Evolutionary conservation across 1,284 basidiomycete genomes (phyloP).

Genomic region (Irpex rosettiformis): DNA sequence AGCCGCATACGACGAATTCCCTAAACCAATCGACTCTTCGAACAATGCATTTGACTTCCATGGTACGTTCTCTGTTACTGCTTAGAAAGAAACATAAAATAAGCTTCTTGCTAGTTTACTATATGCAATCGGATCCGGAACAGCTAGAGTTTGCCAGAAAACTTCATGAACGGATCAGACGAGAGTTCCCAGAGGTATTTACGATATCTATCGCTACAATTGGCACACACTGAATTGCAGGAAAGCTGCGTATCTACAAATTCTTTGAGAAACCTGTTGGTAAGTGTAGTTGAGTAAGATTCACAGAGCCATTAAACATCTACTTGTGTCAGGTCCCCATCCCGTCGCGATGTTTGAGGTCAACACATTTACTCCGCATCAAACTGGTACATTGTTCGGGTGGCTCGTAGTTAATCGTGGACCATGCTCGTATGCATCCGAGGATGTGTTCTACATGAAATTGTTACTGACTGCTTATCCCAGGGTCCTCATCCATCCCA

Average conservation of each 20-base stretch:
- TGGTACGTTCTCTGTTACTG: background rate
- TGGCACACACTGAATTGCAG: background rate
- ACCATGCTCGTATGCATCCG: conserved; percentile 56
- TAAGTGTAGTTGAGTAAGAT: conserved; percentile 20
- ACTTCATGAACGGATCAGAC: conserved; percentile 58
- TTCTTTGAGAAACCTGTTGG: conserved; percentile 67
- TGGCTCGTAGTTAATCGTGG: conserved; percentile 65
- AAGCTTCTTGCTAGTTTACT: conserved; percentile 50
- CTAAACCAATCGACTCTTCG: conserved; percentile 44
- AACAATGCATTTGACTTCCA: conserved; percentile 70
- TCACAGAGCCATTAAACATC: background rate
- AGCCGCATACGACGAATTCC: conserved; percentile 49
- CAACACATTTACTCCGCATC: conserved; percentile 61
- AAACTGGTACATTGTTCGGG: conserved; percentile 63
- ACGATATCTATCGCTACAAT: background rate
- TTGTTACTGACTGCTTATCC: background rate
- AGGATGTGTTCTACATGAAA: background rate
- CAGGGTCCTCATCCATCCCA: conserved; percentile 73
- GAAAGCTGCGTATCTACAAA: conserved; percentile 57
- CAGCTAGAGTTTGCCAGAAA: conserved; percentile 52
- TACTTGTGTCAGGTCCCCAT: conserved; percentile 45
- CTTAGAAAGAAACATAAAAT: background rate
- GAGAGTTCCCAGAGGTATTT: conserved; percentile 69
- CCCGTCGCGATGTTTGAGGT: conserved; percentile 70
- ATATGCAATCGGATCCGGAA: conserved; percentile 43